Percentiles rank a stretch among this genome's conserved stretches.
Evolutionary conservation across 768 basidiomycete species (phyloP).

Genomic region (Auricularia auricula-judae): DNA sequence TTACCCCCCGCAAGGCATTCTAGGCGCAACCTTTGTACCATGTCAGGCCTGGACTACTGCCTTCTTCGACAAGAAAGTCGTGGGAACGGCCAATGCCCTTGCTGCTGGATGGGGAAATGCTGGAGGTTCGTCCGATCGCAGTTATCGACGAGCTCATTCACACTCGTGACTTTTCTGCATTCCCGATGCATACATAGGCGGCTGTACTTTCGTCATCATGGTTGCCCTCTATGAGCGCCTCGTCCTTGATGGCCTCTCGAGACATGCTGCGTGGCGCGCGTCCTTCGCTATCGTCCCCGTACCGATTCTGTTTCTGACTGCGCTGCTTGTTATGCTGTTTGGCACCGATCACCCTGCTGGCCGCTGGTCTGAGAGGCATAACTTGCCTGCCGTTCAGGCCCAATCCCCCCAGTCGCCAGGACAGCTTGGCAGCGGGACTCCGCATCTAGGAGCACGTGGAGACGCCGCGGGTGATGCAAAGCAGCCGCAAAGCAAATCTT

Average conservation of each 20-base stretch:
- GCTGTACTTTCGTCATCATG: conserved; percentile 48
- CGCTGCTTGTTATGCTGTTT: conserved; percentile 29
- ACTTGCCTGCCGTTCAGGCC: conserved; percentile 20
- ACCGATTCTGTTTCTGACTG: conserved; percentile 36
- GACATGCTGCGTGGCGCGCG: conserved; percentile 39
- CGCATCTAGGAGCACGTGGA: not conserved
- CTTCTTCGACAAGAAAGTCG: conserved; percentile 44
- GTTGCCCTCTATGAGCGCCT: conserved; percentile 37
- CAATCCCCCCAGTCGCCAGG: not conserved
- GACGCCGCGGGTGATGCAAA: not conserved
- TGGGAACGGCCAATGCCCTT: conserved; percentile 41
- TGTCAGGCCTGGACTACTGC: conserved; percentile 51
- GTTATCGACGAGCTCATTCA: too few species aligned
- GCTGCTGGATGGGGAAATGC: conserved; percentile 45
- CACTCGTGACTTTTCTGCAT: too few species aligned
- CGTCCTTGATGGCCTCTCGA: conserved; percentile 11
- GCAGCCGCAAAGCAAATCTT: not conserved
- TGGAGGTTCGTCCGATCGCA: conserved; percentile 10
- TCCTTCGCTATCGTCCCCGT: conserved; percentile 48
- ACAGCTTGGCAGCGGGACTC: too few species aligned
- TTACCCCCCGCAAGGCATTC: conserved; percentile 19
- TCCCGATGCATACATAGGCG: conserved; percentile 13
- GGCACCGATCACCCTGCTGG: conserved; percentile 47
- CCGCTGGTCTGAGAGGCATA: conserved; percentile 38
- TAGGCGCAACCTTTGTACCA: conserved; percentile 51